Evolutionary conservation across 257 asterid species (phyloP), one percentile per base, ranked within the genome.

Genomic region (Capsicum pubescens): DNA sequence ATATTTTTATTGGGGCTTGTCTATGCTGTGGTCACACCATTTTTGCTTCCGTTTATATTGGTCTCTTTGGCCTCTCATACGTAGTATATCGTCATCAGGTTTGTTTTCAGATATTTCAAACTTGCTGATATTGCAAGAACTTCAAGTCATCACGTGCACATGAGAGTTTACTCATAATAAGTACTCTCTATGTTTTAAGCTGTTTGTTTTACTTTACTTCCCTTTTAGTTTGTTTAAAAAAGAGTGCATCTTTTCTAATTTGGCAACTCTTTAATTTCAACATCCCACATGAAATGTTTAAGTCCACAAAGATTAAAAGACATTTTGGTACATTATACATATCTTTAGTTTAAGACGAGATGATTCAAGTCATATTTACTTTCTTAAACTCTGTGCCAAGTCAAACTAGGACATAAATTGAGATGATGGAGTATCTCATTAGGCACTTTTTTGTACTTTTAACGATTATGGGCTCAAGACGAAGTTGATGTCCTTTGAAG

Each of bases 11-110:
- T 96, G 14, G 99, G 99, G 83, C 97, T 96, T 48, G 95, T 96
- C 83, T 96, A 96, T 83, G 95, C 95, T 44, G 98, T 92, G 15
- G 97, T 94, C 87, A 93, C 99, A 3, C 99, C 99, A 0, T 59
- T 92, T 64, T 91, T 96, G 84, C 93, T 93, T 87, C 99, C 99
- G 16, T 96, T 94, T 84, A 92, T 94, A 63, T 67, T 96, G 89
- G 91, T 96, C 74, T 96, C 95, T 96, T 96, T 83, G 94, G 89
- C 68, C 90, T 96, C 46, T 98, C 99, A 9, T 96, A 90, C 54
- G 88, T 94, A 8, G 95, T 94, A 19, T 96, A 88, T 80, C 99
- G 99, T 54, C 99, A 96, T 90, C 98, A 96, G 98, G 99, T 96
- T 87, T 9, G 76, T 19, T n/a, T 10, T 50, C 46, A 64, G 15